Evolutionary conservation across 192 early-diverging fungal genomes (phyloP).

Genomic region (Umbelopsis sp.): DNA sequence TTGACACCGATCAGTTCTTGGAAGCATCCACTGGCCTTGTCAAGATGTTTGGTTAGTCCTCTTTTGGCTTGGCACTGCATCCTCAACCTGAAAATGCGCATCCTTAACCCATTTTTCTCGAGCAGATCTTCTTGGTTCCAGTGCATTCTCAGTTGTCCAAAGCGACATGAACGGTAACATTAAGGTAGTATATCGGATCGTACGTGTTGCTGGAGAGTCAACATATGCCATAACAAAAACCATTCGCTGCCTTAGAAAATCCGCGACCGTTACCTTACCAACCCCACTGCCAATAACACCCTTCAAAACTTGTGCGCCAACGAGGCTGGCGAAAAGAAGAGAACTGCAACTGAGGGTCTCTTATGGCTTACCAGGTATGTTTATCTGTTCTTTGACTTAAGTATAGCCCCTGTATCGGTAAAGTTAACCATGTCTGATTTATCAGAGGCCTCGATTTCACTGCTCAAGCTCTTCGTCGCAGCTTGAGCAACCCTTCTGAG

Average conservation of each 20-base stretch:
- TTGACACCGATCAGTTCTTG: constrained; percentile 77
- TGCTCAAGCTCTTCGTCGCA: constrained; percentile 67
- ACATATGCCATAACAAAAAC: neutral
- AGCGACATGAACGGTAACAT: constrained; percentile 94
- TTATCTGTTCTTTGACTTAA: neutral
- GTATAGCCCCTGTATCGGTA: neutral
- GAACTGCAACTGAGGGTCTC: constrained; percentile 86
- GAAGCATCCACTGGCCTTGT: constrained; percentile 79
- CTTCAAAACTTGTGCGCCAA: constrained; percentile 79
- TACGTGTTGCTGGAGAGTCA: neutral
- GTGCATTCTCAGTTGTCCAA: constrained; percentile 87
- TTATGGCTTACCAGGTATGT: constrained; percentile 90
- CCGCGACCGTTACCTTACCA: constrained; percentile 66
- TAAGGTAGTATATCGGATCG: constrained; percentile 47
- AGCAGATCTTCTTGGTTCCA: constrained; percentile 65
- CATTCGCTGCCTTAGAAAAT: constrained; percentile 66
- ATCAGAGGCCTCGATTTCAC: constrained; percentile 78
- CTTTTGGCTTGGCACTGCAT: neutral
- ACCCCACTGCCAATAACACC: constrained; percentile 71
- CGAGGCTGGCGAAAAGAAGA: constrained; percentile 80
- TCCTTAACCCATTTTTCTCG: neutral
- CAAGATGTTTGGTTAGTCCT: constrained; percentile 69
- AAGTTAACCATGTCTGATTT: constrained; percentile 1
- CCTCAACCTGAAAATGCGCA: neutral
- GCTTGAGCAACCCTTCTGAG: constrained; percentile 52